These are phyloP conservation scores for Dothistroma septosporum DNA, from an alignment of 2,329 filamentous ascomycete genomes.

Conservation along the genomic window DNA sequence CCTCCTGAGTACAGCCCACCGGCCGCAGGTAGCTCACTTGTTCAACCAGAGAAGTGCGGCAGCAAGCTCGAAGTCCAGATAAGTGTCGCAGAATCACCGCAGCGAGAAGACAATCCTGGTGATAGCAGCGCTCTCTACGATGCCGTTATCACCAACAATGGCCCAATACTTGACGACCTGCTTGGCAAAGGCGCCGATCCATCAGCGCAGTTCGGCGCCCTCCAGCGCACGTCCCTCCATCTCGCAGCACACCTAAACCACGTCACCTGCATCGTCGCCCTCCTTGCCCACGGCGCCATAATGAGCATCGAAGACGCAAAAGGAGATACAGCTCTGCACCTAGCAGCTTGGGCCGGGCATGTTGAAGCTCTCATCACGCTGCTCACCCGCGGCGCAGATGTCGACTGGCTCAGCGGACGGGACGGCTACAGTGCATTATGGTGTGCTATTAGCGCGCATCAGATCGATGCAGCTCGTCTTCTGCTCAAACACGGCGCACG, in stretches of 20 bases:
- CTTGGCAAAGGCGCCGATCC: slow-evolving; percentile 18
- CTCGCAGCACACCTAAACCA: slow-evolving; percentile 30
- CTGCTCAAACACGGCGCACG: slow-evolving; percentile 28
- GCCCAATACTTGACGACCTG: slow-evolving; percentile 16
- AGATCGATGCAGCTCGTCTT: slow-evolving; percentile 27
- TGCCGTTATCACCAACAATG: slow-evolving; percentile 24
- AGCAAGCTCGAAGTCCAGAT: slow-evolving; percentile 8
- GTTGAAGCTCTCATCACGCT: slow-evolving; percentile 26
- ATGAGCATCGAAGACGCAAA: slow-evolving; percentile 26
- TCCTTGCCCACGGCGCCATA: slow-evolving; percentile 23
- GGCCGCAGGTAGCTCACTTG: background rate
- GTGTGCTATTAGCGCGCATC: slow-evolving; percentile 29
- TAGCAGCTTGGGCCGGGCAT: slow-evolving; percentile 30
- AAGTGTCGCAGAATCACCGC: slow-evolving; percentile 4
- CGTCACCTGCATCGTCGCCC: slow-evolving; percentile 15
- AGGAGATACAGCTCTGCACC: slow-evolving; percentile 29
- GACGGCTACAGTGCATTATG: slow-evolving; percentile 31
- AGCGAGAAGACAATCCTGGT: slow-evolving; percentile 7
- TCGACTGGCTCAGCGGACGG: slow-evolving; percentile 27
- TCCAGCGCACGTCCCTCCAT: slow-evolving; percentile 30
- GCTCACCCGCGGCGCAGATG: slow-evolving; percentile 25
- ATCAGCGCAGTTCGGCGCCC: slow-evolving; percentile 19
- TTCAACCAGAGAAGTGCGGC: slow-evolving; percentile 17
- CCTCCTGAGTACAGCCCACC: slow-evolving; percentile 30
- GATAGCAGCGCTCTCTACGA: slow-evolving; percentile 23